Evolutionary conservation across 208 protist species (phyloP).

Genomic region (Porcisia hertigi): DNA sequence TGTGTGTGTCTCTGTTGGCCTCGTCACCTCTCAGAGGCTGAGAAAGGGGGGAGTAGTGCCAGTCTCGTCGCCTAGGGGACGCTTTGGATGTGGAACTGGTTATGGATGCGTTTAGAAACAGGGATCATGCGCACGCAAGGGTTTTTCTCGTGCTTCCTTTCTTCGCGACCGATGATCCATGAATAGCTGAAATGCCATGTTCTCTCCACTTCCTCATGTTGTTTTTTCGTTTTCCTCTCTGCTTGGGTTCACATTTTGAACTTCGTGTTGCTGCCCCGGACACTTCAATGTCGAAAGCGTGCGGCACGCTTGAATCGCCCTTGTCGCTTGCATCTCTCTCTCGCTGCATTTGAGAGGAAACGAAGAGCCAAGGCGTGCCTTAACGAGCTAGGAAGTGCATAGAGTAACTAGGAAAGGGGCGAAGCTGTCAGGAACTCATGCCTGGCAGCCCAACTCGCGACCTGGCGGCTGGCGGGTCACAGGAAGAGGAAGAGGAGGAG

Average conservation of each 20-base stretch:
- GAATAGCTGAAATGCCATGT: background rate
- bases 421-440: slow-evolving; percentile 5
- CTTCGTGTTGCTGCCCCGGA: background rate
- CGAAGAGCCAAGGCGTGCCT: background rate
- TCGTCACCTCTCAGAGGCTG: background rate
- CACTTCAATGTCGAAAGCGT: background rate
- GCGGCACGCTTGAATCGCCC: background rate
- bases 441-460: background rate
- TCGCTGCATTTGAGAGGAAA: background rate
- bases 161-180: background rate
- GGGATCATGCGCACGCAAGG: background rate
- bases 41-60: background rate
- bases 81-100: background rate
- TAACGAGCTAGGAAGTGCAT: background rate
- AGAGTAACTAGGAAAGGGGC: background rate
- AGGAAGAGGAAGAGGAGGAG: slow-evolving; percentile 54
- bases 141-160: background rate
- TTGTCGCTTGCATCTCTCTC: background rate
- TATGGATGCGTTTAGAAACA: background rate
- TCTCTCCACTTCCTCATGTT: background rate
- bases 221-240: background rate
- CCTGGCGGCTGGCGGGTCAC: background rate
- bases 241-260: background rate
- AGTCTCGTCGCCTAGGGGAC: background rate
- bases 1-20: background rate